Base-by-base conservation (phyloP, 768 basidiomycete genomes). In the Suillus ampliporus region DNA sequence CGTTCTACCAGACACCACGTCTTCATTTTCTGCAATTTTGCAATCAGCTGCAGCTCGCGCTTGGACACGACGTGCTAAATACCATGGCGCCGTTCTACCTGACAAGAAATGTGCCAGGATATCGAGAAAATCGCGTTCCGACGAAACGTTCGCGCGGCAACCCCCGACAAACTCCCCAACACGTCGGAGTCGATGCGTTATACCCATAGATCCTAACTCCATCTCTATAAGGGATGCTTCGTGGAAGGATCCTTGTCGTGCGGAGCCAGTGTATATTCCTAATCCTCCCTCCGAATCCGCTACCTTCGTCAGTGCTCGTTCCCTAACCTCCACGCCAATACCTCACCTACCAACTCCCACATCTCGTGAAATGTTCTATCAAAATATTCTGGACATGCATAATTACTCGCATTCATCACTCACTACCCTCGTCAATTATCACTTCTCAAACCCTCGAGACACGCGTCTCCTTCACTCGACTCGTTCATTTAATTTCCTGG, bases 21-120 rank as follows among this genome's bases (percentile, higher is more conserved):
- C 62, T 43, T 40, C 37, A 41, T 82, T 85, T 65, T 71, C 74
- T 34, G 73, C 77, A 53, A 74, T 81, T 51, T 76, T 85, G 5
- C 82, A 82, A 60, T 76, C 76, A 43, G 84, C 83, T 61, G 85
- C 85, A 21, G 77, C 77, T 65, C 81, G 80, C 56, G 85, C 84
- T 52, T 87, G 83, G 78, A 66, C 72, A 31, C 76, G 77, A 59
- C 72, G 64, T 31, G 64, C 66, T 23, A 66, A 72, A n/a, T 58
- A 62, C 56, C 56, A 61, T 41, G 44, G 26, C 21, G 31, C 60
- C 8, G 17, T 44, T 26, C 34, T 21, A 7, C 23, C 35, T 37
- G 14, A 57, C 54, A 61, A 50, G 41, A 62, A 52, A n/a, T 26
- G 6, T 56, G 38, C 37, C 11, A 17, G 17, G 5, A 40, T 56